phyloP scores from a whole-genome alignment of 2,329 filamentous ascomycete species.

The Aspergillus ruber region DNA sequence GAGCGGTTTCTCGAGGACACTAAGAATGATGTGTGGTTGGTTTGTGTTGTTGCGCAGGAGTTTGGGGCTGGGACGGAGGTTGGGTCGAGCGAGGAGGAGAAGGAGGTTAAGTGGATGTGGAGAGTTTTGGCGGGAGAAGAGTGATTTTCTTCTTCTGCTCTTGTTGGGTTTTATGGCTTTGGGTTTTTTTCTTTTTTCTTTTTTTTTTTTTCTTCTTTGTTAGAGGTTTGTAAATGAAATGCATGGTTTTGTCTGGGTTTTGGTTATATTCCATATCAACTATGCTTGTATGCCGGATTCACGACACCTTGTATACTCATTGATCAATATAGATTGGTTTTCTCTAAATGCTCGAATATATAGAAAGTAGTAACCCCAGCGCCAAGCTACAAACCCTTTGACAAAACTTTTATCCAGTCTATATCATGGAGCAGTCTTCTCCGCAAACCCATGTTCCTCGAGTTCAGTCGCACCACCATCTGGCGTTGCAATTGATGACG shows the following conservation, averaged over 20 bases:
- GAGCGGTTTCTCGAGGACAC: constrained; percentile 63
- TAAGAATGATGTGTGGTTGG: constrained; percentile 71
- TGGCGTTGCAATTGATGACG: constrained; percentile 46
- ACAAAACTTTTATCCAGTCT: neutral
- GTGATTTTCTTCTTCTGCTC: neutral
- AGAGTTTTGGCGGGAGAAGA: constrained; percentile 27
- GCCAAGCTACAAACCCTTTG: neutral
- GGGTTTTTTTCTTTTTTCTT: neutral
- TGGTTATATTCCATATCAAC: neutral
- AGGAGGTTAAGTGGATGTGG: constrained; percentile 37
- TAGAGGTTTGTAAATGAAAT: neutral
- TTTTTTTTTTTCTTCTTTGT: neutral
- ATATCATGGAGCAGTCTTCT: constrained; percentile 24
- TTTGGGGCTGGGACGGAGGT: constrained; percentile 37
- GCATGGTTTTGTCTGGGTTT: neutral
- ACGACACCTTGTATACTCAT: neutral
- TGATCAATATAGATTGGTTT: neutral
- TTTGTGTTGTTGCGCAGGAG: constrained; percentile 57
- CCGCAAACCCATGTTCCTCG: constrained; percentile 52
- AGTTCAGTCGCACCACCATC: constrained; percentile 48
- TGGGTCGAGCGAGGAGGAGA: constrained; percentile 33
- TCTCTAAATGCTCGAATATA: neutral
- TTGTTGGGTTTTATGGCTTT: constrained; percentile 9
- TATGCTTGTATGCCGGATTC: neutral
- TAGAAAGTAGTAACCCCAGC: neutral